Percentiles rank a stretch among this genome's conserved stretches.
Conservation (phyloP, 208 protist species). For the Trypanosomatidae sp. region DNA sequence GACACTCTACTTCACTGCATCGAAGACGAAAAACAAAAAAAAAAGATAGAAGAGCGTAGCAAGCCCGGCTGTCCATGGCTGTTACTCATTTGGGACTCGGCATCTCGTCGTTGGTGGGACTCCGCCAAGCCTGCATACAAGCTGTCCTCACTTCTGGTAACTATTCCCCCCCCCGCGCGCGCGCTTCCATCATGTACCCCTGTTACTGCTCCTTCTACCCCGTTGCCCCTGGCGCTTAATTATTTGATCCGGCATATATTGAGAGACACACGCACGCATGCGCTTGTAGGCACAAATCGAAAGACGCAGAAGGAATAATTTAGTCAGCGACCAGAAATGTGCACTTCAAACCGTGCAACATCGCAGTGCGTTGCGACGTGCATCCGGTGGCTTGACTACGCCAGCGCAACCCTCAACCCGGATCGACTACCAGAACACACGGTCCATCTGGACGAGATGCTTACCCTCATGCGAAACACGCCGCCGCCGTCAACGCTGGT, state of each 20-base stretch:
- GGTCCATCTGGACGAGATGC: constrained; percentile 27
- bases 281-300: not conserved
- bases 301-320: not conserved
- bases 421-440: constrained; percentile 8
- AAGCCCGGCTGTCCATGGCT: not conserved
- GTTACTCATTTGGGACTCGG: not conserved
- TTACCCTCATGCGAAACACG: constrained; percentile 24
- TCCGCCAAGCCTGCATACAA: not conserved
- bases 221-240: not conserved
- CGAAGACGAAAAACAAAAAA: not conserved
- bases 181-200: not conserved
- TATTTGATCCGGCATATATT: not conserved
- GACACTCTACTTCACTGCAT: not conserved
- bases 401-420: constrained; percentile 35
- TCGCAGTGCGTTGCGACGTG: constrained; percentile 3
- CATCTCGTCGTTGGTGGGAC: not conserved
- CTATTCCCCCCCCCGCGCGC: not conserved
- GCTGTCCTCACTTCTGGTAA: not conserved
- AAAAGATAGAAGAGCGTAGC: not conserved
- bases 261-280: not conserved
- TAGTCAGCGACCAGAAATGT: not conserved
- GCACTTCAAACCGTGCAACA: not conserved
- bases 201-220: not conserved
- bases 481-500: constrained; percentile 42
- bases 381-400: constrained; percentile 37